Evolutionary conservation across 768 basidiomycete species (phyloP), one percentile per base, ranked within the genome.

Genomic region (Lentinula boryana): DNA sequence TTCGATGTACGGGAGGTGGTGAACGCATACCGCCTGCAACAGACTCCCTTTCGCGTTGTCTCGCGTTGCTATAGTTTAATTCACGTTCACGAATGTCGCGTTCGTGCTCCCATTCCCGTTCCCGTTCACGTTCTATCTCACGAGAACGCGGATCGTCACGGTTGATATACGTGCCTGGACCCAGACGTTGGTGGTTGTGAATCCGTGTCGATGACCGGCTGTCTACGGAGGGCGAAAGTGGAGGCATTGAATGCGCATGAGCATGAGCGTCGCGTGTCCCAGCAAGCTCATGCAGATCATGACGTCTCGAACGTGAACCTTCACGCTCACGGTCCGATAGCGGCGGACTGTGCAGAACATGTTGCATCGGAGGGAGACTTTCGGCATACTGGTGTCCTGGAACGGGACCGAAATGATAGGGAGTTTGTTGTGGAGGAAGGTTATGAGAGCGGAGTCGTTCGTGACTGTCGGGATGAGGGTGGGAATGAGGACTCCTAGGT

Each of bases 151-250:
- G 31, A 23, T 84, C 78, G 18, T 79, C 80, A 60, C 81, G 74
- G 67, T 79, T 81, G 51, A 86, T 76, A 65, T 79, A 83, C 27
- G 83, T 76, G 3, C 78, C 85, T 43, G 86, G 85, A 6, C 86
- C 87, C 66, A 86, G 68, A 58, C 86, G 84, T 70, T 88, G 87
- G 71, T 89, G 87, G 62, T 77, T 78, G 69, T 89, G 89, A 51
- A 79, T 70, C 66, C 80, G 80, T 62, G 72, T 63, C 58, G 75
- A 68, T 62, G 74, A 71, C 33, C 78, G 74, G 13, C 71, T 60
- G 53, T 75, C 70, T 4, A 74, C 69, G 16, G 76, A 68, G 18
- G 78, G 76, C 12, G 77, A 75, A 49, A 69, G 64, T 57, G 74
- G 75, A 59, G 70, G 56, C 62, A 67, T 63, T 48, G 74, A 44